phyloP scores from a whole-genome alignment of 2,329 filamentous ascomycete species.

The Colletotrichum magnum region DNA sequence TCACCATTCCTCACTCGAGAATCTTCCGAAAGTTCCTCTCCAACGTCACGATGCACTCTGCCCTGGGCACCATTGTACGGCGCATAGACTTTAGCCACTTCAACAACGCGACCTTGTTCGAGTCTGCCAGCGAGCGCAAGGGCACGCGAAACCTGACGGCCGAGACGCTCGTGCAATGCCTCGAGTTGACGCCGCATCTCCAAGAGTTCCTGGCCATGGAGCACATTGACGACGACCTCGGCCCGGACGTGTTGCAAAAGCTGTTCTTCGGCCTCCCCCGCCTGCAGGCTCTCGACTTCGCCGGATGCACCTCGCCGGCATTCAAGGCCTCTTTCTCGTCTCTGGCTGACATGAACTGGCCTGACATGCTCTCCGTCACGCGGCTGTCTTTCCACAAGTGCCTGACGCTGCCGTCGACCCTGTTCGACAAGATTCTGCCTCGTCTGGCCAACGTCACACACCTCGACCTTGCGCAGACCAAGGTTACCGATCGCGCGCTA shows the following conservation, averaged over 20 bases:
- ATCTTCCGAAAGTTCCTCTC: constrained; percentile 87
- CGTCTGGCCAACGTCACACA: constrained; percentile 79
- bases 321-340: constrained; percentile 78
- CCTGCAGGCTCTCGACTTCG: constrained; percentile 81
- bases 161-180: constrained; percentile 78
- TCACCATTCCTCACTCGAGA: constrained; percentile 85
- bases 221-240: constrained; percentile 83
- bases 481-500: constrained; percentile 80
- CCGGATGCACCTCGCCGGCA: constrained; percentile 77
- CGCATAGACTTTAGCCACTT: constrained; percentile 90
- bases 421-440: constrained; percentile 80
- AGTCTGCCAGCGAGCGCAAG: constrained; percentile 80
- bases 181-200: constrained; percentile 79
- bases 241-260: constrained; percentile 77
- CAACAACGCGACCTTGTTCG: constrained; percentile 83
- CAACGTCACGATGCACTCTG: constrained; percentile 76
- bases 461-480: constrained; percentile 84
- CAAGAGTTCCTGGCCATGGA: constrained; percentile 86
- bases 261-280: constrained; percentile 76
- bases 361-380: constrained; percentile 70
- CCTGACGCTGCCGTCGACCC: constrained; percentile 74
- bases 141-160: constrained; percentile 83
- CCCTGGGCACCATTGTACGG: constrained; percentile 81
- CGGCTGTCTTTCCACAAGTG: constrained; percentile 85
- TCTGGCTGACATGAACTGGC: constrained; percentile 65